These are phyloP conservation scores for Vaccinium darrowii DNA, from an alignment of 148 eudicot genomes.

Conservation along the genomic window DNA sequence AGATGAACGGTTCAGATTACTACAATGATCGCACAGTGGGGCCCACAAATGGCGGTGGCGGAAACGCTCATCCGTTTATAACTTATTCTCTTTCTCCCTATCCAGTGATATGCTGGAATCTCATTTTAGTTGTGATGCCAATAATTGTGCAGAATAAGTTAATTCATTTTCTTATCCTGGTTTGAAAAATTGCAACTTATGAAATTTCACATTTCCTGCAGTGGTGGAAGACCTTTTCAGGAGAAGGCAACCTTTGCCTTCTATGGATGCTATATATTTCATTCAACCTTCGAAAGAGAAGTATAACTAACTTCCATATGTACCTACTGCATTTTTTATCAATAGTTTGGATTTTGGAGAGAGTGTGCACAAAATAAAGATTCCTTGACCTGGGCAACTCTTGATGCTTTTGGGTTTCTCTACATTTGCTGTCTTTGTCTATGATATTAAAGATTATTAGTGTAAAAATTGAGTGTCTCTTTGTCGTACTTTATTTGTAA, in stretches of 20 bases:
- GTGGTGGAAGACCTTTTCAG: conserved; percentile 99
- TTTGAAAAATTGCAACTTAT: conserved; percentile 12
- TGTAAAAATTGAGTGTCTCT: background rate
- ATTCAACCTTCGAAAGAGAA: conserved; percentile 95
- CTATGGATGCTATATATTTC: conserved; percentile 93
- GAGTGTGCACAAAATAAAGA: background rate
- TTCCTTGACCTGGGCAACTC: background rate
- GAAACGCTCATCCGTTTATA: too few relatives aligned
- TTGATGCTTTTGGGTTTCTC: background rate
- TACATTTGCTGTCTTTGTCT: background rate
- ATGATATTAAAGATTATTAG: background rate
- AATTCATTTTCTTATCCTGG: background rate
- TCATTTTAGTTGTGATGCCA: background rate
- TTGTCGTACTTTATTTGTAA: background rate
- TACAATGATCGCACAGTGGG: too few relatives aligned
- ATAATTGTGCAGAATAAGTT: background rate
- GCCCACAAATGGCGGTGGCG: too few relatives aligned
- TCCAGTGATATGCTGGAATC: background rate
- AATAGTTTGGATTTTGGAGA: background rate
- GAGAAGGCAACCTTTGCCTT: conserved; percentile 94
- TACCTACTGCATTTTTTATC: background rate
- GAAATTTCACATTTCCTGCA: conserved; percentile 28
- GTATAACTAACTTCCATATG: conserved; percentile 35
- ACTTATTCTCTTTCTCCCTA: background rate
- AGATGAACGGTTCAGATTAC: too few relatives aligned